phyloP scores from a whole-genome alignment of 2,329 filamentous ascomycete genomes.

The Pyrenophora tritici-repentis region DNA sequence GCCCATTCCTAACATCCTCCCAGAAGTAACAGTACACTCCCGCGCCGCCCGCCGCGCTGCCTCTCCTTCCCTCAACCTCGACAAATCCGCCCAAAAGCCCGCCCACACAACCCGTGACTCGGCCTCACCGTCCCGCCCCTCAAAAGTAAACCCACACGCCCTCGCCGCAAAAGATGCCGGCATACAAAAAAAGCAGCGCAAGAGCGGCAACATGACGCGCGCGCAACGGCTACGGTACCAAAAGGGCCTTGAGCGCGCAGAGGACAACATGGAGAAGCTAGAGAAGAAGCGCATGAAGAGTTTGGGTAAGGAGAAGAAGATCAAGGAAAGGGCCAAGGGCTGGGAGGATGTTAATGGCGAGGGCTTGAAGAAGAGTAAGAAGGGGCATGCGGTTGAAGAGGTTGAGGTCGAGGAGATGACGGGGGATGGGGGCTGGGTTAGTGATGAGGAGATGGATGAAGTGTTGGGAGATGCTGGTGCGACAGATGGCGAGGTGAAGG shows the following conservation, averaged over 20 bases:
- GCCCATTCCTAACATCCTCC: slow-evolving; percentile 13
- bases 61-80: slow-evolving; percentile 70
- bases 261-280: slow-evolving; percentile 58
- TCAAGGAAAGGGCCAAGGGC: slow-evolving; percentile 54
- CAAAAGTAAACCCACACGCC: slow-evolving; percentile 54
- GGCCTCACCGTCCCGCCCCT: slow-evolving; percentile 30
- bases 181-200: slow-evolving; percentile 70
- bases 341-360: slow-evolving; percentile 48
- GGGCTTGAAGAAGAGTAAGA: slow-evolving; percentile 22
- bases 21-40: slow-evolving; percentile 70
- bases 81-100: slow-evolving; percentile 67
- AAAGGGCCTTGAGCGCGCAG: slow-evolving; percentile 58
- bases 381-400: slow-evolving; percentile 22
- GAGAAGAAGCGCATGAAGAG: slow-evolving; percentile 62
- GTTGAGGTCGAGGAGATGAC: slow-evolving; percentile 16
- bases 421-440: slow-evolving; percentile 31
- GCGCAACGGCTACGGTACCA: slow-evolving; percentile 57
- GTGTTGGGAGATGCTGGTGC: not conserved
- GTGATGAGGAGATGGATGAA: slow-evolving; percentile 40
- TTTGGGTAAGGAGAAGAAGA: slow-evolving; percentile 52
- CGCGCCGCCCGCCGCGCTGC: slow-evolving; percentile 74
- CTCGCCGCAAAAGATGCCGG: slow-evolving; percentile 72
- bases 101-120: slow-evolving; percentile 46
- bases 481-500: slow-evolving; percentile 6
- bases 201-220: slow-evolving; percentile 49